A percentile compares a stretch with the other conserved stretches of the same genome.
Conservation (phyloP, 352 stramenopile genomes). For the Peronospora tabacina region DNA sequence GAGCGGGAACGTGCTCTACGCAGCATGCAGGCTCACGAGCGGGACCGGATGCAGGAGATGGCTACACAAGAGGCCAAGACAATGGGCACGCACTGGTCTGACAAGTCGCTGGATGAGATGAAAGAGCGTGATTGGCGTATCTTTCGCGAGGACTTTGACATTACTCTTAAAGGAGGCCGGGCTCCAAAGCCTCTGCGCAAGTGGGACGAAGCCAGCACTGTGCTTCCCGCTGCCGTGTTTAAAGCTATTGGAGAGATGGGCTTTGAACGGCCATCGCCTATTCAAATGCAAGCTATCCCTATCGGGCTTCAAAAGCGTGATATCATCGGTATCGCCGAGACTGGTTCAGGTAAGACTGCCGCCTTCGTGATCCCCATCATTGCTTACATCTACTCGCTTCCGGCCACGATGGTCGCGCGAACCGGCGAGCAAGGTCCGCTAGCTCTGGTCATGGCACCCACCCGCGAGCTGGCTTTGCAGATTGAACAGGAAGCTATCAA, state of each 20-base stretch:
- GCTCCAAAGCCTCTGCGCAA: constrained; percentile 92
- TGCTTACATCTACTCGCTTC: constrained; percentile 91
- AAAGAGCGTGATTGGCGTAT: constrained; percentile 98
- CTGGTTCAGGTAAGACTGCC: constrained; percentile 97
- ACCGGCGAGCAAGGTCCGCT: constrained; percentile 92
- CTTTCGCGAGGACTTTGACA: constrained; percentile 99
- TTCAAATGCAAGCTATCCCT: constrained; percentile 97
- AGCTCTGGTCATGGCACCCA: constrained; percentile 97
- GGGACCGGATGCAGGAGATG: constrained; percentile 54
- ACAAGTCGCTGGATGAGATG: constrained; percentile 93
- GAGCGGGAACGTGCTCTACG: constrained; percentile 62
- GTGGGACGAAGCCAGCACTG: constrained; percentile 67
- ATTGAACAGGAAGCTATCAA: constrained; percentile 95
- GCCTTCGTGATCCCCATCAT: constrained; percentile 98
- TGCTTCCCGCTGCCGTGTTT: constrained; percentile 70
- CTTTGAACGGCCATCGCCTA: constrained; percentile 95
- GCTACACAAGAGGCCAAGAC: constrained; percentile 57
- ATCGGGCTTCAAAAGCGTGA: constrained; percentile 94
- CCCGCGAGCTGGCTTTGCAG: constrained; percentile 96
- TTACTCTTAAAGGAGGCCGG: constrained; percentile 86
- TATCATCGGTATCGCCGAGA: constrained; percentile 99
- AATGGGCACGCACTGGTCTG: constrained; percentile 87
- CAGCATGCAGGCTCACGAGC: constrained; percentile 66
- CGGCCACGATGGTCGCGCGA: constrained; percentile 68
- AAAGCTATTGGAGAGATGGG: constrained; percentile 88